Percentiles rank a stretch among this genome's conserved stretches.
phyloP scores from a whole-genome alignment of 495 filamentous ascomycete species.

The Penicillium coffeae region DNA sequence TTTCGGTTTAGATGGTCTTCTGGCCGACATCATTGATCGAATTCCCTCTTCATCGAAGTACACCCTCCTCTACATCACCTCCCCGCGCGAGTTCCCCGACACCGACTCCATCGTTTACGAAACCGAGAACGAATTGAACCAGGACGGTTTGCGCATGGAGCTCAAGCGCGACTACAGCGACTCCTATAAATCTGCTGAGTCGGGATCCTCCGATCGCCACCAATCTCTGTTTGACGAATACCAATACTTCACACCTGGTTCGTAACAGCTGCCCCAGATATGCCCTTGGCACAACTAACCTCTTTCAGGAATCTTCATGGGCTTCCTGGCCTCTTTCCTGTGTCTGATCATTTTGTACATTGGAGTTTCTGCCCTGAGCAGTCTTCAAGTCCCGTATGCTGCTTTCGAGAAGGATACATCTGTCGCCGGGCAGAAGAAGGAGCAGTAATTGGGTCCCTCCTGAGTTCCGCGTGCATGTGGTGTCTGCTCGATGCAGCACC shows the following conservation, averaged over 20 bases:
- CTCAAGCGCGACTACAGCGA: slow-evolving; percentile 54
- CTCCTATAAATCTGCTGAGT: slow-evolving; percentile 4
- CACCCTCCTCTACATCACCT: slow-evolving; percentile 61
- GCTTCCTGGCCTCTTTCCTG: slow-evolving; percentile 61
- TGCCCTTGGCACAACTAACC: slow-evolving; percentile 7
- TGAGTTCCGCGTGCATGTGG: neutral
- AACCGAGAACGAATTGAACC: slow-evolving; percentile 46
- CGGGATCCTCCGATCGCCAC: slow-evolving; percentile 14
- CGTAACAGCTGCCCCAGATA: slow-evolving; percentile 9
- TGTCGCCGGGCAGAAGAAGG: slow-evolving; percentile 79
- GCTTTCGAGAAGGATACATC: slow-evolving; percentile 97
- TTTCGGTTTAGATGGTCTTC: slow-evolving; percentile 49
- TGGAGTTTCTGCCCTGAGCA: slow-evolving; percentile 68
- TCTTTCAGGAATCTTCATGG: slow-evolving; percentile 74
- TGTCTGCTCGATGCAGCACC: slow-evolving; percentile 14
- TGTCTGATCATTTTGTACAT: slow-evolving; percentile 73
- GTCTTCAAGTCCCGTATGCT: slow-evolving; percentile 83
- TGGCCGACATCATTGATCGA: slow-evolving; percentile 53
- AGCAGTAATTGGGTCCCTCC: slow-evolving; percentile 41
- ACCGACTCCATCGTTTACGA: slow-evolving; percentile 45
- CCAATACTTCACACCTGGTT: slow-evolving; percentile 78
- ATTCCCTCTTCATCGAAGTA: slow-evolving; percentile 54
- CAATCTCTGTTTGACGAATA: slow-evolving; percentile 83
- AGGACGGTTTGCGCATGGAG: slow-evolving; percentile 51
- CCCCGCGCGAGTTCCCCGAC: slow-evolving; percentile 39